Percentiles rank a stretch among this genome's conserved stretches.
These are phyloP conservation scores for Candida maltosa DNA, from an alignment of 805 yeast genomes.

Conservation along the genomic window DNA sequence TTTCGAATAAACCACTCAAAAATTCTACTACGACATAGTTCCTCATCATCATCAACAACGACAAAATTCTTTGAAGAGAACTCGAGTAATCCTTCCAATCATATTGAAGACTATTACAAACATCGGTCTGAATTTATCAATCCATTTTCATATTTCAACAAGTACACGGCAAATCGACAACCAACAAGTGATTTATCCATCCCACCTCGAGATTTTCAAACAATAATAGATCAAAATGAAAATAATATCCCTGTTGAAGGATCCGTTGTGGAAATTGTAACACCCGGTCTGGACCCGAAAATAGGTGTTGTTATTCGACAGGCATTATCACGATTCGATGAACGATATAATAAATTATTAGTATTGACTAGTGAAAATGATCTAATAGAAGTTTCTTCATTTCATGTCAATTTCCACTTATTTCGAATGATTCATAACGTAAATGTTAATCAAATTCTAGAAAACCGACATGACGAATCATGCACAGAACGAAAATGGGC, in stretches of 20 bases:
- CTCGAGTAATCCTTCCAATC: no score
- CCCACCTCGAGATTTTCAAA: slow-evolving; percentile 6
- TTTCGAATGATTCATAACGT: slow-evolving; percentile 21
- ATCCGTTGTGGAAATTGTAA: slow-evolving; percentile 35
- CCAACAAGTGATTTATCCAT: not conserved
- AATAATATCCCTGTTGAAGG: slow-evolving; percentile 25
- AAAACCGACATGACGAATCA: slow-evolving; percentile 19
- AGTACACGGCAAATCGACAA: slow-evolving; percentile 1
- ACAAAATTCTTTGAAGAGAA: no score
- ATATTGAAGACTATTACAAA: not conserved
- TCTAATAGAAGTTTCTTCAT: slow-evolving; percentile 21
- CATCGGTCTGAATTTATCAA: slow-evolving; percentile 1
- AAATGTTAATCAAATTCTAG: slow-evolving; percentile 14
- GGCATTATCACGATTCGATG: slow-evolving; percentile 30
- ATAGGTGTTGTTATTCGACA: slow-evolving; percentile 37
- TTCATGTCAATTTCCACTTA: slow-evolving; percentile 27
- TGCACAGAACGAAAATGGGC: slow-evolving; percentile 15
- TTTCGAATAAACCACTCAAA: no score
- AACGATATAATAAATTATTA: slow-evolving; percentile 24
- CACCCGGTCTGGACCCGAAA: slow-evolving; percentile 11
- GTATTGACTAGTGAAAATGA: slow-evolving; percentile 34
- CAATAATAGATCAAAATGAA: slow-evolving; percentile 10
- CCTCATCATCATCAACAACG: no score
- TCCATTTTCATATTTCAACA: slow-evolving; percentile 3
- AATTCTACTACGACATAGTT: no score